phyloP scores from a whole-genome alignment of 2,329 filamentous ascomycete genomes.

The Claviceps pusilla region DNA sequence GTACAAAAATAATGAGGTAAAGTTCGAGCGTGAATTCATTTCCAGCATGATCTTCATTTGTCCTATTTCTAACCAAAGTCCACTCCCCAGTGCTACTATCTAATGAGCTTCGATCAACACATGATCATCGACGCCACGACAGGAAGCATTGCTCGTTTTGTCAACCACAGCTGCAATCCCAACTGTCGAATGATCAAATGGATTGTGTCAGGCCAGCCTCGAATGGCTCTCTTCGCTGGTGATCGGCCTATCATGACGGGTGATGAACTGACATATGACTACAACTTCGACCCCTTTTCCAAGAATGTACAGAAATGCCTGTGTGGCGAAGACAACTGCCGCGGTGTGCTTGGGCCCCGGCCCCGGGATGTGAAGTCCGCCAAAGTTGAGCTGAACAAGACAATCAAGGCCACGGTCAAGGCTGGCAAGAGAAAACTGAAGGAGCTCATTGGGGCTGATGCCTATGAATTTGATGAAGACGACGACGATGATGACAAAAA shows the following conservation, averaged over 20 bases:
- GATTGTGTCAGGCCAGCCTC: constrained; percentile 83
- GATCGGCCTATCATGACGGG: constrained; percentile 82
- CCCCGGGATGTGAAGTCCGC: constrained; percentile 38
- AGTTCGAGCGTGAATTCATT: constrained; percentile 14
- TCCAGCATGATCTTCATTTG: too few relatives aligned
- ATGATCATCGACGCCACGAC: constrained; percentile 97
- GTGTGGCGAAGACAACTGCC: constrained; percentile 48
- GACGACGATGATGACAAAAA: neutral
- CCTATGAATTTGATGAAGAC: neutral
- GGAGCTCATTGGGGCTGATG: constrained; percentile 32
- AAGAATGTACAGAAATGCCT: constrained; percentile 55
- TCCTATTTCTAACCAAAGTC: neutral
- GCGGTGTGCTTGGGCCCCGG: constrained; percentile 48
- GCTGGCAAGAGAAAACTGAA: constrained; percentile 42
- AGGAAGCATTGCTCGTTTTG: constrained; percentile 90
- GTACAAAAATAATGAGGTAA: constrained; percentile 84
- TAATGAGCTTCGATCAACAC: constrained; percentile 97
- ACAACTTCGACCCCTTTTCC: constrained; percentile 57
- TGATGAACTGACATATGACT: constrained; percentile 91
- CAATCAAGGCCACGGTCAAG: constrained; percentile 27
- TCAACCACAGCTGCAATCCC: constrained; percentile 92
- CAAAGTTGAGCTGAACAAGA: constrained; percentile 28
- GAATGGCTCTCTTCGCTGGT: constrained; percentile 93
- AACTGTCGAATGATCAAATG: constrained; percentile 98
- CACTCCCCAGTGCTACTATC: constrained; percentile 65